A percentile compares a stretch with the other conserved stretches of the same genome.
Evolutionary conservation across 208 protist genomes (phyloP).

Genomic region (Wallacemonas collosoma): DNA sequence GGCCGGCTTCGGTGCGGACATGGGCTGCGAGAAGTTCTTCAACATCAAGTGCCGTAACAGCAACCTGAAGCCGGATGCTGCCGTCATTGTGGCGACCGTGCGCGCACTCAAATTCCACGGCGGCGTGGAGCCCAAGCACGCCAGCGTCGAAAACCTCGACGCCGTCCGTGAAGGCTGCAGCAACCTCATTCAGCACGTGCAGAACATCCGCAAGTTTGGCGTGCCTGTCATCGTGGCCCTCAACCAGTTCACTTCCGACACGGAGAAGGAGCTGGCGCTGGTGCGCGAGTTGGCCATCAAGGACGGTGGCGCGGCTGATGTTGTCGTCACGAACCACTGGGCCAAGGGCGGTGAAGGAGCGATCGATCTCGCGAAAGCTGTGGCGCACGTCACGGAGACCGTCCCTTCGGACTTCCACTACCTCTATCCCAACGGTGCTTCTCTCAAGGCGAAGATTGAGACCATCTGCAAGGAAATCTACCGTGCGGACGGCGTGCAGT

Average conservation of each 20-base stretch:
- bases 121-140: slow-evolving; percentile 79
- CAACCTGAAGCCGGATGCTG: slow-evolving; percentile 93
- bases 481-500: slow-evolving; percentile 91
- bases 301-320: slow-evolving; percentile 88
- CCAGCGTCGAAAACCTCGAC: slow-evolving; percentile 83
- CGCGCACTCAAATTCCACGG: slow-evolving; percentile 98
- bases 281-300: slow-evolving; percentile 65
- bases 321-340: slow-evolving; percentile 94
- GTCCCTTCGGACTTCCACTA: slow-evolving; percentile 87
- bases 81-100: slow-evolving; percentile 96
- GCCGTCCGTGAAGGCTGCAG: slow-evolving; percentile 82
- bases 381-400: slow-evolving; percentile 74
- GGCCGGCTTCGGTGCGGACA: slow-evolving; percentile 95
- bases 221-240: slow-evolving; percentile 96
- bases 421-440: slow-evolving; percentile 86
- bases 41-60: slow-evolving; percentile 98
- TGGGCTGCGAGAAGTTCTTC: slow-evolving; percentile 98
- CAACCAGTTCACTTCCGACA: slow-evolving; percentile 95
- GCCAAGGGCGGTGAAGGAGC: slow-evolving; percentile 92
- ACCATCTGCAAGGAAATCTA: slow-evolving; percentile 97
- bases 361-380: slow-evolving; percentile 81
- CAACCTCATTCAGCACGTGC: slow-evolving; percentile 95
- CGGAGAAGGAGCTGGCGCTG: slow-evolving; percentile 85
- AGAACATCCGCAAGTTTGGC: slow-evolving; percentile 95
- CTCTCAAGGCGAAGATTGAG: slow-evolving; percentile 97